A percentile compares a stretch with the other conserved stretches of the same genome.
Evolutionary conservation across 192 early-diverging fungal genomes (phyloP).

Genomic region (Coemansia sp.): DNA sequence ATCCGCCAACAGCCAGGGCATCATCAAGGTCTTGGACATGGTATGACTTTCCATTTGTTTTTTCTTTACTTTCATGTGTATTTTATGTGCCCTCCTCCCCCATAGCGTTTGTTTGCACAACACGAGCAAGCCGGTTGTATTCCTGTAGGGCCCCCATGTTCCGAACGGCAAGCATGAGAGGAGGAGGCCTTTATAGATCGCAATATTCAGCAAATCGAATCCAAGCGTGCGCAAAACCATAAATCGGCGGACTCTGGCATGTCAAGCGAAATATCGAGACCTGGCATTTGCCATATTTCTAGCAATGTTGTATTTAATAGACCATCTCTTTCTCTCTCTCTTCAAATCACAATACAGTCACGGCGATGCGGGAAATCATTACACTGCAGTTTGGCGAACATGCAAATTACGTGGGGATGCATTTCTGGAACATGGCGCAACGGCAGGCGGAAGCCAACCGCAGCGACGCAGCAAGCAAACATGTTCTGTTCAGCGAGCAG

Average conservation of each 20-base stretch:
- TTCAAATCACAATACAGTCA: background rate
- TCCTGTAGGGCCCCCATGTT: no score
- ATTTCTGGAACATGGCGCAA: slow-evolving; percentile 82
- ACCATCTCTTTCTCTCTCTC: background rate
- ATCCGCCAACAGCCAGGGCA: slow-evolving; percentile 88
- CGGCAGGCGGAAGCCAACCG: slow-evolving; percentile 11
- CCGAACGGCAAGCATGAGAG: no score
- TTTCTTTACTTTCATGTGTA: background rate
- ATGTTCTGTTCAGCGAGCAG: slow-evolving; percentile 47
- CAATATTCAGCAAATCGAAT: no score
- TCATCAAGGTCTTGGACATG: slow-evolving; percentile 79
- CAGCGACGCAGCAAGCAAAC: slow-evolving; percentile 44
- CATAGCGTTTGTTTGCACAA: no score
- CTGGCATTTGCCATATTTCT: no score
- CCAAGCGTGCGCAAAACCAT: no score
- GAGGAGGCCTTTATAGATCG: no score
- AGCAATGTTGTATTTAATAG: no score
- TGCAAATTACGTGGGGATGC: slow-evolving; percentile 85
- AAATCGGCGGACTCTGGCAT: no score
- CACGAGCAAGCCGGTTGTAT: no score
- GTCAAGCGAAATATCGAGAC: no score
- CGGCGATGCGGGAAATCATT: slow-evolving; percentile 78
- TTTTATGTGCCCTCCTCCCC: no score
- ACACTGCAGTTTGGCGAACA: slow-evolving; percentile 87
- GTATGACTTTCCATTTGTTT: slow-evolving; percentile 32